These are phyloP conservation scores for Leishmania mexicana DNA, from an alignment of 208 protist genomes.

Conservation along the genomic window DNA sequence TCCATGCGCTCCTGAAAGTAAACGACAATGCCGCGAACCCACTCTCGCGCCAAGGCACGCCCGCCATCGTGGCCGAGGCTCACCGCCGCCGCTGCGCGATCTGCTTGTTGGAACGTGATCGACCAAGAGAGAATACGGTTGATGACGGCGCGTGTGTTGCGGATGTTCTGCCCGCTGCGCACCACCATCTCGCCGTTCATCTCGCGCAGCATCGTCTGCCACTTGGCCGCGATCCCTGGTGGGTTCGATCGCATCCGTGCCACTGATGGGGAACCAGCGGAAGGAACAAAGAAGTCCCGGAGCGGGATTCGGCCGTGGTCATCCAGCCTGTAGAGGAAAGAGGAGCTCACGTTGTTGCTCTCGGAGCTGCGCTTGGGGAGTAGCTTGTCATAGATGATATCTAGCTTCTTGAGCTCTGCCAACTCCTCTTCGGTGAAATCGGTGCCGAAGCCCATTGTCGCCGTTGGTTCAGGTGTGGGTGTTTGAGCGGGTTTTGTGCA, in stretches of 20 bases:
- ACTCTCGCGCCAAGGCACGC: constrained; percentile 16
- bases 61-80: constrained; percentile 3
- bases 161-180: constrained; percentile 33
- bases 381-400: constrained; percentile 18
- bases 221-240: constrained; percentile 1
- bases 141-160: constrained; percentile 23
- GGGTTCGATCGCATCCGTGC: background rate
- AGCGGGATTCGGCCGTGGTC: background rate
- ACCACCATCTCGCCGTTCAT: constrained; percentile 40
- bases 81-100: background rate
- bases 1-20: constrained; percentile 30
- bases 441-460: constrained; percentile 19
- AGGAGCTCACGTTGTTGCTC: background rate
- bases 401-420: constrained; percentile 23
- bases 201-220: constrained; percentile 25
- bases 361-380: constrained; percentile 6
- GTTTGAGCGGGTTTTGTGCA: background rate
- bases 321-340: background rate
- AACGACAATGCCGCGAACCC: constrained; percentile 26
- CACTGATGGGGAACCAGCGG: constrained; percentile 2
- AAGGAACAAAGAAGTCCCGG: constrained; percentile 7
- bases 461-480: too few relatives aligned
- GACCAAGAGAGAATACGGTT: constrained; percentile 32
- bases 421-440: constrained; percentile 27
- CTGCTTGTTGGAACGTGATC: constrained; percentile 1